Evolutionary conservation across 2,329 filamentous ascomycete species (phyloP).

Genomic region (Mycosphaerella arachidis): DNA sequence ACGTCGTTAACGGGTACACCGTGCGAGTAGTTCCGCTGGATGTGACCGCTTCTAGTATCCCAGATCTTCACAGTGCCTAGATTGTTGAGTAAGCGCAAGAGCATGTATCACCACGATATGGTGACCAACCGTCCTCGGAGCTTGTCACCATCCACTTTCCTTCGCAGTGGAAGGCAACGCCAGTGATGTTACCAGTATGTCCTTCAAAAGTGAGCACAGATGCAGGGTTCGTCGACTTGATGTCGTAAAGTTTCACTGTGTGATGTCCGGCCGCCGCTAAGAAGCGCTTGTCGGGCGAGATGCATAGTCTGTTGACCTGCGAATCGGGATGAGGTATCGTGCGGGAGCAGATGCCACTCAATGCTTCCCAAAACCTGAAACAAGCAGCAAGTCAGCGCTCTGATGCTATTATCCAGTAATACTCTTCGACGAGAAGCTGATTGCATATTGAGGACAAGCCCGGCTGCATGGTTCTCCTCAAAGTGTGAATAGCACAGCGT

Average conservation of each 20-base stretch:
- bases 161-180: conserved; percentile 96
- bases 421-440: neutral
- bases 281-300: conserved; percentile 95
- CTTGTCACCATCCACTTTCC: conserved; percentile 99
- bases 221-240: conserved; percentile 96
- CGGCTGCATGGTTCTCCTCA: neutral
- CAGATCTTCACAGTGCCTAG: conserved; percentile 81
- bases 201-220: conserved; percentile 91
- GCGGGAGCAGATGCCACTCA: conserved; percentile 94
- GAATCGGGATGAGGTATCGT: conserved; percentile 98
- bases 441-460: neutral
- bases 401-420: neutral
- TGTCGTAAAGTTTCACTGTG: conserved; percentile 96
- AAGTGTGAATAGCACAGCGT: no score
- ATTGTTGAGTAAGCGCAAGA: conserved; percentile 1
- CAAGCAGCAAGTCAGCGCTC: neutral
- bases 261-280: conserved; percentile 77
- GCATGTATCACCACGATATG: no score
- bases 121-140: conserved; percentile 70
- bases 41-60: conserved; percentile 79
- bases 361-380: conserved; percentile 89
- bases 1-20: conserved; percentile 90
- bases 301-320: conserved; percentile 96
- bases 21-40: conserved; percentile 92
- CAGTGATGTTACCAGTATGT: conserved; percentile 92